Evolutionary conservation across 768 basidiomycete genomes (phyloP).

Genomic region (Psilocybe tampanensis): DNA sequence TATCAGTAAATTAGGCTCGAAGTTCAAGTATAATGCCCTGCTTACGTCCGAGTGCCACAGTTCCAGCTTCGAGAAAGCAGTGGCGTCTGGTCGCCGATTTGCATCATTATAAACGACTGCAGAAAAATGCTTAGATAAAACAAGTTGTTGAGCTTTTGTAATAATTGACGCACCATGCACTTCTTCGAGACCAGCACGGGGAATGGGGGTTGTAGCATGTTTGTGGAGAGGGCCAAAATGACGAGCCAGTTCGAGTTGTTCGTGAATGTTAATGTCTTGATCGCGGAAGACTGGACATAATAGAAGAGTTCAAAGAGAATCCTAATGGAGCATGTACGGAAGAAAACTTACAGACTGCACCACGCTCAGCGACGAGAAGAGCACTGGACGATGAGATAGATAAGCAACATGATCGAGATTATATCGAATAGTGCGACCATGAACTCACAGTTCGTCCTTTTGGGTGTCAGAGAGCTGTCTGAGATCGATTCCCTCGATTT

Average conservation of each 20-base stretch:
- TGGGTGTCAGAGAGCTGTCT: constrained; percentile 65
- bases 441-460: constrained; percentile 73
- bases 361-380: constrained; percentile 72
- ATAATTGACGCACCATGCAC: constrained; percentile 54
- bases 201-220: constrained; percentile 81
- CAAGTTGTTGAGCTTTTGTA: not conserved
- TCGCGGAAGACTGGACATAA: constrained; percentile 64
- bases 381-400: constrained; percentile 42
- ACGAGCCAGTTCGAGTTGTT: constrained; percentile 72
- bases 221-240: constrained; percentile 79
- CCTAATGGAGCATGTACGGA: not conserved
- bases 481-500: constrained; percentile 73
- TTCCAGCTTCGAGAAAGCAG: constrained; percentile 72
- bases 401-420: too few species aligned
- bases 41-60: constrained; percentile 82
- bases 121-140: not conserved
- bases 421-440: not conserved
- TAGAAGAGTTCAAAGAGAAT: not conserved
- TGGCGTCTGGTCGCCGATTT: constrained; percentile 60
- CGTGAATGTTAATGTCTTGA: constrained; percentile 67
- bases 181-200: constrained; percentile 73
- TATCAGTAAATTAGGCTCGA: not conserved
- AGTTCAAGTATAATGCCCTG: not conserved
- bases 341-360: constrained; percentile 61
- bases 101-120: constrained; percentile 74